Evolutionary conservation across 805 yeast genomes (phyloP), one percentile per base, ranked within the genome.

Genomic region (Hanseniaspora lindneri): DNA sequence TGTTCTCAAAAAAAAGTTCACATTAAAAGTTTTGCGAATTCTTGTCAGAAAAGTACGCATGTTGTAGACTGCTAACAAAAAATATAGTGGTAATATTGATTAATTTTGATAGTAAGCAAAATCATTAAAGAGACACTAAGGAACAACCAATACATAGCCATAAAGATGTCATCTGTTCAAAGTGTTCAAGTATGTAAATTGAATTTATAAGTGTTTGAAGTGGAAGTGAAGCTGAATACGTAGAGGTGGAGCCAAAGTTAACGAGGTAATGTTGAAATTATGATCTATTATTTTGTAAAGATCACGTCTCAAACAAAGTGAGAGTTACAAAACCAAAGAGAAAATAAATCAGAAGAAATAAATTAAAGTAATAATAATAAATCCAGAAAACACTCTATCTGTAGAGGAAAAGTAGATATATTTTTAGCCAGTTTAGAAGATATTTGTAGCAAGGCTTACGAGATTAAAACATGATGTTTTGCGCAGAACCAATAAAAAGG

Each of bases 101-200:
- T n/a, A n/a, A n/a, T n/a, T n/a, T n/a, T n/a, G n/a, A n/a, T n/a
- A n/a, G n/a, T n/a, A n/a, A n/a, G n/a, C n/a, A n/a, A n/a, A n/a
- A n/a, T n/a, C n/a, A n/a, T n/a, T 8, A 23, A 21, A 39, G 13
- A 39, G 30, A 25, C 39, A 44, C 43, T 41, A 44, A 30, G 43
- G 42, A 44, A 44, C 49, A 44, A 44, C 49, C 49, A 29, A 44
- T 25, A 21, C 34, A 44, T 37, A 51, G 56, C 58, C 58, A 61
- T 62, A 65, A 68, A 69, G 67, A 77, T 77, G 82, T 76, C 82
- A 69, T 70, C 86, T 67, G 71, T 73, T 71, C 86, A 83, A 78
- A 80, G 88, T 75, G 89, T 83, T 70, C 88, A 81, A 78, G 87
- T 80, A 80, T 76, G 87, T 80, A 55, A 39, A 37, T 11, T 10